phyloP scores from a whole-genome alignment of 306 rosid genomes.

The Malus asiatica region DNA sequence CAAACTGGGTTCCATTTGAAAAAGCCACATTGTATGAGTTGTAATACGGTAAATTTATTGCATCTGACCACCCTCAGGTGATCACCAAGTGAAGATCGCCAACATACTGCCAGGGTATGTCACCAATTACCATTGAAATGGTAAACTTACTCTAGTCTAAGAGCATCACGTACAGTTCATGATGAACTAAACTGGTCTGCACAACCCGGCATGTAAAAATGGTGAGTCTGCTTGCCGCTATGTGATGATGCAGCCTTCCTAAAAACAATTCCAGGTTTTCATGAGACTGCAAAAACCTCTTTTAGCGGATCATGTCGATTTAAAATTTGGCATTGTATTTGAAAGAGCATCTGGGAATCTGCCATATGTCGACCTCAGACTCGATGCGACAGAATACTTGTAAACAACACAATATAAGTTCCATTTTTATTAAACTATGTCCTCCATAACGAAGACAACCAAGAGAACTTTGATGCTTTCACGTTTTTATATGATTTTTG shows the following conservation, averaged over 20 bases:
- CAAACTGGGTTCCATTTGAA: too few species aligned
- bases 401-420: slow-evolving; percentile 16
- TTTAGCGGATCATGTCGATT: neutral
- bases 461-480: slow-evolving; percentile 34
- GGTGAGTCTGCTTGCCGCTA: neutral
- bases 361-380: slow-evolving; percentile 39
- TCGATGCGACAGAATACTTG: slow-evolving; percentile 21
- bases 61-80: too few species aligned
- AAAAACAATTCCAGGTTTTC: neutral
- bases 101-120: too few species aligned
- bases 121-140: too few species aligned
- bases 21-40: too few species aligned
- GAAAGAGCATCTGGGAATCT: slow-evolving; percentile 19
- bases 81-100: too few species aligned
- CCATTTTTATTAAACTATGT: slow-evolving; percentile 21
- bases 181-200: neutral
- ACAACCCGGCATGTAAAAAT: neutral
- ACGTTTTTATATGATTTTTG: slow-evolving; percentile 25
- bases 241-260: neutral
- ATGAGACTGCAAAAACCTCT: neutral
- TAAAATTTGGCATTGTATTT: neutral
- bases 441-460: slow-evolving; percentile 55
- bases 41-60: too few species aligned
- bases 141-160: too few species aligned
- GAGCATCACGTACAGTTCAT: too few species aligned